Base-by-base conservation (phyloP, 345 rosid genomes). In the Citropsis articulata region DNA sequence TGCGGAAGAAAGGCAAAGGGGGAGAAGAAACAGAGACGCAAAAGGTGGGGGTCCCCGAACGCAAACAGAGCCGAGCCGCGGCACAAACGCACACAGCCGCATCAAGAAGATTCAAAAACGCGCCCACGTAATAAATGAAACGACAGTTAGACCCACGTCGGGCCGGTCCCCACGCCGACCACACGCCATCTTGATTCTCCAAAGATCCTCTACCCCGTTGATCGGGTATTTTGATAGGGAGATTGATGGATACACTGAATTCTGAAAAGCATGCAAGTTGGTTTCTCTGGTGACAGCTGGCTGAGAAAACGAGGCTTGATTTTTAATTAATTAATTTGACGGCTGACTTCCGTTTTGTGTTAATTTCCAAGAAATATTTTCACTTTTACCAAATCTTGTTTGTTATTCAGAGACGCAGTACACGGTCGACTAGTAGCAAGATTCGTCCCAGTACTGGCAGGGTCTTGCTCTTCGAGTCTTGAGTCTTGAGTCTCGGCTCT, bases 121-220 rank as follows among this genome's bases (percentile, higher is more conserved):
- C 68, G 66, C 35, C 73, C 25, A 55, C 38, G 56, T 59, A 76
- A 38, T 71, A 66, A 72, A 72, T 68, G 86, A 74, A 74, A 83
- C 74, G 79, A 64, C 81, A 72, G 71, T 35, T 22, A 33, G 73
- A 7, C 19, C 57, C n/a, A 1, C n/a, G 27, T 8, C 22, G 57
- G 12, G 27, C 4, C 21, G 57, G 77, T 61, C 63, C 71, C n/a
- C 22, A 25, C 36, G 0, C 0, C 28, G 7, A 7, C 69, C 63
- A 14, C 63, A 22, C 53, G 25, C 48, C 35, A 3, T 13, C 36
- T 7, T n/a, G 71, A 48, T 50, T 31, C 35, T 24, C 56, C 18
- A 6, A 57, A 73, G 76, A 24, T 40, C 22, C 38, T 30, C 74
- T 4, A 14, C 18, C 3, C 18, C 9, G 8, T 31, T 5, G 77